phyloP scores from a whole-genome alignment of 2,329 filamentous ascomycete genomes.

The Diaporthe longicolla region DNA sequence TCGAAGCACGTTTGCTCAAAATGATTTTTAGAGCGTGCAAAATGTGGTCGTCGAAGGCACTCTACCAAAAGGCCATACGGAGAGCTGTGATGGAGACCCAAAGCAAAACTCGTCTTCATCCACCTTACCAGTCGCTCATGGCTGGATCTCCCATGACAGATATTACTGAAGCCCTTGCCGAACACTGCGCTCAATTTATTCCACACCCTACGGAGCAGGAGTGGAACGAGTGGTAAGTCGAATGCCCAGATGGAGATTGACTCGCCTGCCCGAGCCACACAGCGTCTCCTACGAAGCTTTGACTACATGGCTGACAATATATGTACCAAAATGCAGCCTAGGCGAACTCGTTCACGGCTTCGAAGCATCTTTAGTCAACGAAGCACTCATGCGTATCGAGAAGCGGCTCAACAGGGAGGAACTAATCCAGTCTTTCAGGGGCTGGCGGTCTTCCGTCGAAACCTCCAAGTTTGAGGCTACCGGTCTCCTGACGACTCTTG shows the following conservation, averaged over 20 bases:
- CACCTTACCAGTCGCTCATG: background rate
- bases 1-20: background rate
- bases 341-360: conserved; percentile 11
- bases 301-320: background rate
- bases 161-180: background rate
- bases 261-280: no score
- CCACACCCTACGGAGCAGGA: background rate
- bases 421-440: background rate
- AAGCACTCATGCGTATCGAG: background rate
- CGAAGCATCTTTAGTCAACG: background rate
- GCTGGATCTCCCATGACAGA: background rate
- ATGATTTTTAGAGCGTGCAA: background rate
- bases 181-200: background rate
- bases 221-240: conserved; percentile 10
- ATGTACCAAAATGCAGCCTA: background rate
- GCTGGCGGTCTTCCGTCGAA: background rate
- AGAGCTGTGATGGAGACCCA: conserved; percentile 1
- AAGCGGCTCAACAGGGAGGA: background rate
- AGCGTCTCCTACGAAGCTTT: background rate
- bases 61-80: conserved; percentile 11
- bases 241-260: background rate
- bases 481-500: background rate
- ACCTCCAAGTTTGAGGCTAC: background rate
- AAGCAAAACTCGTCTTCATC: background rate
- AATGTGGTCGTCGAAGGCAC: background rate